These are phyloP conservation scores for Lunasporangiospora selenospora DNA, from an alignment of 192 early-diverging fungal genomes.

Conservation along the genomic window DNA sequence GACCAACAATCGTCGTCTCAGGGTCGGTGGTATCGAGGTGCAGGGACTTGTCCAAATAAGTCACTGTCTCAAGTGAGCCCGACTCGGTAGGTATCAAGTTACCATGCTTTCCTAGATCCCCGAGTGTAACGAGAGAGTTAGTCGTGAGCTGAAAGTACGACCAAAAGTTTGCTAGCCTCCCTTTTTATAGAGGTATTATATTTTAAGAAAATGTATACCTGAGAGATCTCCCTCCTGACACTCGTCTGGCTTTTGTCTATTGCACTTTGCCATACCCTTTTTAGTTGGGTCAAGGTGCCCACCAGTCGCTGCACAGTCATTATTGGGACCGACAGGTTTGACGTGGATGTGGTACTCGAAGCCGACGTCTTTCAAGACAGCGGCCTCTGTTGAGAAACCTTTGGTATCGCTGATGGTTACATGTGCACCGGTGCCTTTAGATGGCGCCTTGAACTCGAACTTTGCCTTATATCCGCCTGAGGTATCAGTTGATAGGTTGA, in stretches of 20 bases:
- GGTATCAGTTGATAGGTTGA: no score
- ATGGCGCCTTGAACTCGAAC: no score
- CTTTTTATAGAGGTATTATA: no score
- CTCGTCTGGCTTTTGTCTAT: slow-evolving; percentile 2
- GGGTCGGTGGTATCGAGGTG: slow-evolving; percentile 4
- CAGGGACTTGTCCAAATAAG: slow-evolving; percentile 12
- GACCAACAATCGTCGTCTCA: slow-evolving; percentile 13
- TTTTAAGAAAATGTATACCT: no score
- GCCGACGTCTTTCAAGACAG: not conserved
- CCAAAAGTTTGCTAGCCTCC: no score
- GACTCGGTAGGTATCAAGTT: slow-evolving; percentile 9
- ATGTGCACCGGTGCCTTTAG: slow-evolving; percentile 5
- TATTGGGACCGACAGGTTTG: slow-evolving; percentile 19
- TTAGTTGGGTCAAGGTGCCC: slow-evolving; percentile 25
- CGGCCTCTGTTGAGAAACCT: not conserved
- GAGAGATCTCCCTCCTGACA: slow-evolving; percentile 40
- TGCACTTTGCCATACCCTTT: slow-evolving; percentile 13
- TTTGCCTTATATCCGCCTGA: no score
- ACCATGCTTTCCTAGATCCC: slow-evolving; percentile 32
- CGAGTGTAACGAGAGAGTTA: no score
- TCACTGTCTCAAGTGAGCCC: not conserved
- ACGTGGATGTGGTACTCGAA: slow-evolving; percentile 40
- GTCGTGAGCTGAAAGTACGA: no score
- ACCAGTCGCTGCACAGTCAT: slow-evolving; percentile 26
- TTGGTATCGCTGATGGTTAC: slow-evolving; percentile 1